Evolutionary conservation across 2,329 filamentous ascomycete species (phyloP), one percentile per base, ranked within the genome.

Genomic region (Ophiocordyceps robertsii): DNA sequence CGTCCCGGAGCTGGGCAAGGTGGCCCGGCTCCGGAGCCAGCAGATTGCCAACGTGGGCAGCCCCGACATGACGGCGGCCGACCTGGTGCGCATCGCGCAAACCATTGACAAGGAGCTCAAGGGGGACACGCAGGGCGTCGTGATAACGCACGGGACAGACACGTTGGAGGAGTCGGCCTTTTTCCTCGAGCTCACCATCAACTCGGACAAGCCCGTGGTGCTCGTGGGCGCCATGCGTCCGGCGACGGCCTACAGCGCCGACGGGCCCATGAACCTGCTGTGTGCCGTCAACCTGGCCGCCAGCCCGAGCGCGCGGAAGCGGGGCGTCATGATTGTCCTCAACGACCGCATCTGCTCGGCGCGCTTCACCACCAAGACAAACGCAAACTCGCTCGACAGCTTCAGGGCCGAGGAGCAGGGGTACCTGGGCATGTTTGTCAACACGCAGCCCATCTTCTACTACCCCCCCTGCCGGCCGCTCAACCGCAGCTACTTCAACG

Each of bases 101-200:
- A 57, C 62, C 43, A 68, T 77, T 41, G 69, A 72, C 43, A 46
- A 47, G 6, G 69, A 72, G 43, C 60, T 77, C 4, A 64, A 67
- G 24, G 55, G 52, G 43, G 58, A 59, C n/a, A 49, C 57, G 40
- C 58, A 57, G 30, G 75, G 69, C 31, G 72, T 70, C 7, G 72
- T 80, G 6, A 61, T 82, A 42, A 80, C 77, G 1, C 77, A 82
- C 50, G 77, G 78, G 39, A 82, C 78, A 9, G 78, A 82, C 51
- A 79, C 74, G 0, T 63, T 82, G 1, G 77, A 80, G 51, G 77
- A 81, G 56, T 71, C 72, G 1, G 72, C 75, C 9, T 80, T 80
- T 61, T 80, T 79, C 60, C 60, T 81, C 9, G 72, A 80, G 47
- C 58, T 73, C 4, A 76, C 73, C 0, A 55, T 79, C 30, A 68